Evolutionary conservation across 176 grass and related monocot genomes (phyloP).

Genomic region (sorghum (Sorghum bicolor)): DNA sequence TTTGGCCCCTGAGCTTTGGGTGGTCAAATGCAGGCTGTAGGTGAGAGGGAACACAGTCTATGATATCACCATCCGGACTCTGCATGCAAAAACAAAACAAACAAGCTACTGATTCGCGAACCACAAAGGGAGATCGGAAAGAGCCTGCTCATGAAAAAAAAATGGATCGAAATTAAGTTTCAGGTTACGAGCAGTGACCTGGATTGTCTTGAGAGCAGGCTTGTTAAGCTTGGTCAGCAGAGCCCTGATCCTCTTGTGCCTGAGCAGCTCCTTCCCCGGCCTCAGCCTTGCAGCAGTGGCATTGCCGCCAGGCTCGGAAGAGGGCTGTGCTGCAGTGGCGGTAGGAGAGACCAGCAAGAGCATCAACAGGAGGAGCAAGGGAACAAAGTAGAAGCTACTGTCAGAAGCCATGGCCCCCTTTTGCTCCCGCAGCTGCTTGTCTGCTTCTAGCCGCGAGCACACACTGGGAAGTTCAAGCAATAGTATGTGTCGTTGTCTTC

Average conservation of each 20-base stretch:
- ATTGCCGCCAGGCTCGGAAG: not conserved
- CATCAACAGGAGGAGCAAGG: slow-evolving; percentile 42
- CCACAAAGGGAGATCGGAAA: not conserved
- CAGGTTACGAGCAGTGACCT: slow-evolving; percentile 25
- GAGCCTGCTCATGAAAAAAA: not conserved
- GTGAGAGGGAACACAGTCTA: slow-evolving; percentile 73
- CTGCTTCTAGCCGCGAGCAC: slow-evolving; percentile 20
- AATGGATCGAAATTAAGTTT: not conserved
- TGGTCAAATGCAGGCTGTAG: slow-evolving; percentile 76
- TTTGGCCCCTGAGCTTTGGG: slow-evolving; percentile 46
- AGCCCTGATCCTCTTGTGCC: slow-evolving; percentile 46
- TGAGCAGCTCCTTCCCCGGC: slow-evolving; percentile 33
- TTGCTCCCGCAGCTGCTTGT: slow-evolving; percentile 25
- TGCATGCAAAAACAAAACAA: slow-evolving; percentile 29
- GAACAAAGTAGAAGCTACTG: slow-evolving; percentile 55
- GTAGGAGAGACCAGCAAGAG: slow-evolving; percentile 1
- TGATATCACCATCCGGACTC: slow-evolving; percentile 71
- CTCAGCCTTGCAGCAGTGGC: not conserved
- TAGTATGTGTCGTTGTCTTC: slow-evolving; percentile 29
- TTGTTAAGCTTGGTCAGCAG: slow-evolving; percentile 70
- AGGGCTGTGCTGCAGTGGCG: slow-evolving; percentile 3
- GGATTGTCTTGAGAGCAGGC: slow-evolving; percentile 68
- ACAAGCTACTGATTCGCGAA: not conserved
- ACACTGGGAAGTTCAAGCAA: not conserved
- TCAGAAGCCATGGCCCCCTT: slow-evolving; percentile 48